Evolutionary conservation across 2,329 filamentous ascomycete species (phyloP), one percentile per base, ranked within the genome.

Genomic region (Lizonia empirigonia): DNA sequence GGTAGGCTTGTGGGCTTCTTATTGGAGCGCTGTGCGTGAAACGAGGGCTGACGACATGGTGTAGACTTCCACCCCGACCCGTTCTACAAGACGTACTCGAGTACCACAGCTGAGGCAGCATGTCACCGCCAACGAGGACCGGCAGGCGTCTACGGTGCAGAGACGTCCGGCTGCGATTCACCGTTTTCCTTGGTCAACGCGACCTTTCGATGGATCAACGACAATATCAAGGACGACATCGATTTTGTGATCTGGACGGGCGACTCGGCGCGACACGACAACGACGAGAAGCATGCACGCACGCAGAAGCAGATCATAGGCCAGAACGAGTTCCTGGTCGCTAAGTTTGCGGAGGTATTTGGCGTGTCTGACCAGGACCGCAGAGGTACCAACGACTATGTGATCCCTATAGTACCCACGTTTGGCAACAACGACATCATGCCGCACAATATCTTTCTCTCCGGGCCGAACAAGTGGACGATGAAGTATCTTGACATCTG

Each of bases 341-440:
- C 85, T 63, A 90, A 90, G 71, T 90, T 97, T 72, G 75, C 82
- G 37, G 83, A 91, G 16, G 80, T 89, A 8, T 96, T 97, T 67
- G 80, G 81, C 18, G 54, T 58, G 16, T 44, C 39, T 63, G 75
- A 82, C 33, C 77, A 83, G 58, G 69, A 76, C 16, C 53, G 58
- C 40, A 72, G 78, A 51, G 71, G 78, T 44, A 71, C 73, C 29
- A 68, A 76, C 55, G 83, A 84, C 50, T 82, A 91, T 51, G 74
- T 80, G 10, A 82, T 97, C 4, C 93, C 94, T 4, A 84, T 97
- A 23, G 81, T 99, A 16, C 92, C 94, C 0, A 97, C 87, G 0
- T 87, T 97, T 62, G 94, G 94, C 54, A 99, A 99, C 77, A 99
- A 99, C 74, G 94, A 99, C 68, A 92, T 99, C 51, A 84, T 97